A percentile compares a stretch with the other conserved stretches of the same genome.
phyloP scores from a whole-genome alignment of 352 stramenopile genomes.

The Phytophthora meadii region DNA sequence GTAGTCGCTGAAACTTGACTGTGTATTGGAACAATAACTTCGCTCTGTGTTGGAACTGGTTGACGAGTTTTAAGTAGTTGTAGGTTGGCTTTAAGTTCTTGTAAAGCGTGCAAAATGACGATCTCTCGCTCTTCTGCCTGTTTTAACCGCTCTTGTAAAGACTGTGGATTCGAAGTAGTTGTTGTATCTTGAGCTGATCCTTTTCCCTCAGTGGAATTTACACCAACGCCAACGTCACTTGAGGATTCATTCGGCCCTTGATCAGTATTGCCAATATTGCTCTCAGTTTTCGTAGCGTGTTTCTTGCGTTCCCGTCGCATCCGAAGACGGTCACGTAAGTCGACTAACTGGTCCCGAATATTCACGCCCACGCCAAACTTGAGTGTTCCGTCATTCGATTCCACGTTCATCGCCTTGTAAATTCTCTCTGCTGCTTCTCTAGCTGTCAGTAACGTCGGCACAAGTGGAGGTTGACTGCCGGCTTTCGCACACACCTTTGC shows the following conservation, averaged over 20 bases:
- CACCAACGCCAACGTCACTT: no score
- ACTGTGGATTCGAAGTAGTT: not conserved
- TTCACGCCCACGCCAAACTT: slow-evolving; percentile 39
- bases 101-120: slow-evolving; percentile 22
- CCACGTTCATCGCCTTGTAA: slow-evolving; percentile 37
- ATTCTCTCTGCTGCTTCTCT: slow-evolving; percentile 31
- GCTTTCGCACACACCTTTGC: slow-evolving; percentile 22
- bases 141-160: slow-evolving; percentile 21
- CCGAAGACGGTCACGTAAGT: slow-evolving; percentile 22
- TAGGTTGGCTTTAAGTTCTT: slow-evolving; percentile 28
- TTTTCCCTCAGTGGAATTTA: no score
- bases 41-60: not conserved
- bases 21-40: not conserved
- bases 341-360: slow-evolving; percentile 28
- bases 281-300: not conserved
- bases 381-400: slow-evolving; percentile 27
- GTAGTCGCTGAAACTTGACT: slow-evolving; percentile 2
- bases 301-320: slow-evolving; percentile 12
- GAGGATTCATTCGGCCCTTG: no score
- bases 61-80: slow-evolving; percentile 7
- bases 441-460: slow-evolving; percentile 18
- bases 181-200: not conserved
- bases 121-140: slow-evolving; percentile 33
- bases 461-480: slow-evolving; percentile 1
- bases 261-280: no score